Percentiles rank a stretch among this genome's conserved stretches.
phyloP scores from a whole-genome alignment of 768 basidiomycete genomes.

The Podaxis rugospora region DNA sequence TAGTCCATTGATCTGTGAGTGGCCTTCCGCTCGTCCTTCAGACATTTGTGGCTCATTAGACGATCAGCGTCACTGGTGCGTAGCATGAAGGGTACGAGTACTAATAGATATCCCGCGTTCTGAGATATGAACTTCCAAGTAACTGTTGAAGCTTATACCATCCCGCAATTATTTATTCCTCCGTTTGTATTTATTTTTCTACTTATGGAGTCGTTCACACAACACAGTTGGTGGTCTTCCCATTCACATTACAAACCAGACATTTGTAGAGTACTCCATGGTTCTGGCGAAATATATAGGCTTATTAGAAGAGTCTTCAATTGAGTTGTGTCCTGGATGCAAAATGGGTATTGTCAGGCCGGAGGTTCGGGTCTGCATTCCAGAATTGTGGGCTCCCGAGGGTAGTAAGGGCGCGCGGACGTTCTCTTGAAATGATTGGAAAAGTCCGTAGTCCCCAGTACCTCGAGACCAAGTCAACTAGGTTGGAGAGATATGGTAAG shows the following conservation, averaged over 20 bases:
- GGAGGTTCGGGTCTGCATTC: not conserved
- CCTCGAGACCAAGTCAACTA: not conserved
- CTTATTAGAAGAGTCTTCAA: too few relatives aligned
- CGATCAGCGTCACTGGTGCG: not conserved
- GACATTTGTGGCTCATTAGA: not conserved
- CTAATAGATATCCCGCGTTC: not conserved
- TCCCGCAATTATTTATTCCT: not conserved
- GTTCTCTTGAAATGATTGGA: not conserved
- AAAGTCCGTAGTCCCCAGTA: not conserved
- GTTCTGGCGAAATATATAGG: too few relatives aligned
- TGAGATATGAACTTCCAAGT: not conserved
- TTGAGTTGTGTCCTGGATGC: not conserved
- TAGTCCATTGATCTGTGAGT: conserved; percentile 8
- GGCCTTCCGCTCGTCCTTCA: not conserved
- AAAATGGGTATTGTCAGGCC: not conserved
- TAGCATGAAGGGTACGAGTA: not conserved
- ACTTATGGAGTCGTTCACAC: not conserved
- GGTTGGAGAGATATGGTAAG: not conserved
- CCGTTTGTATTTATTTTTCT: not conserved
- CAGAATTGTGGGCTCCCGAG: conserved; percentile 5
- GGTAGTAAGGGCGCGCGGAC: not conserved
- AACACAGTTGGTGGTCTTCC: not conserved
- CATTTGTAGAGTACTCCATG: too few relatives aligned
- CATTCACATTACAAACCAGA: not conserved
- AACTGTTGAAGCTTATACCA: not conserved